These are phyloP conservation scores for Aspergillus hiratsukae DNA, from an alignment of 2,329 filamentous ascomycete species.

Conservation along the genomic window DNA sequence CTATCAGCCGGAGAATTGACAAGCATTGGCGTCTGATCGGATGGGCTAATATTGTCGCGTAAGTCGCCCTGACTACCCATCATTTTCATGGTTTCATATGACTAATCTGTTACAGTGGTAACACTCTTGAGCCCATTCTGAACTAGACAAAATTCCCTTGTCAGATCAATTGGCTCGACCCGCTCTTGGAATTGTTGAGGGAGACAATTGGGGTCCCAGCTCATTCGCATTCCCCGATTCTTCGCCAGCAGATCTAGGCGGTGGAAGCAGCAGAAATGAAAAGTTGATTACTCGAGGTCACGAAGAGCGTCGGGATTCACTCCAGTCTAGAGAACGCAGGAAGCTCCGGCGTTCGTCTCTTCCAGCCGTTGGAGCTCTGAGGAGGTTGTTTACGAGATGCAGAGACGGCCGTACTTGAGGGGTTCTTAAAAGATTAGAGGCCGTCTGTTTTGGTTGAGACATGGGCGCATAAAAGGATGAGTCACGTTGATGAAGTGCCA, in stretches of 20 bases:
- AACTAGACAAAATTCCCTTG: constrained; percentile 28
- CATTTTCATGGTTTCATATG: background rate
- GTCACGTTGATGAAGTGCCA: constrained; percentile 24
- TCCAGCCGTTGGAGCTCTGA: constrained; percentile 9
- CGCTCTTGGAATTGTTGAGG: constrained; percentile 8
- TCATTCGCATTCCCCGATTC: constrained; percentile 8
- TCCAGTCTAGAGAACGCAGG: constrained; percentile 31
- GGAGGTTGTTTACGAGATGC: constrained; percentile 1
- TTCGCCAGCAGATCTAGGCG: constrained; percentile 16
- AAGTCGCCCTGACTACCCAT: constrained; percentile 24
- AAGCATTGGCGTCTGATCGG: constrained; percentile 98
- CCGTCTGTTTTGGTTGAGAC: constrained; percentile 10
- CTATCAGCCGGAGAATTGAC: constrained; percentile 91
- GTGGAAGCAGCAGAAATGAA: constrained; percentile 16
- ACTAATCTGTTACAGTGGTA: constrained; percentile 33
- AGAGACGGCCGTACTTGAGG: background rate
- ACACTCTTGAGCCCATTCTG: constrained; percentile 43
- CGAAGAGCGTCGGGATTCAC: constrained; percentile 25
- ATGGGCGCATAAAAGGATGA: constrained; percentile 13
- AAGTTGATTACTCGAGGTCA: constrained; percentile 24
- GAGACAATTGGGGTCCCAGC: constrained; percentile 7
- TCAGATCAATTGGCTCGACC: constrained; percentile 11
- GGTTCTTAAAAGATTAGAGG: constrained; percentile 5
- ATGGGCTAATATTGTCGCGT: constrained; percentile 73
- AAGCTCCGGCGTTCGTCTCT: constrained; percentile 16